Evolutionary conservation across 139 green algal genomes (phyloP).

Genomic region (Picochlorum sp.): DNA sequence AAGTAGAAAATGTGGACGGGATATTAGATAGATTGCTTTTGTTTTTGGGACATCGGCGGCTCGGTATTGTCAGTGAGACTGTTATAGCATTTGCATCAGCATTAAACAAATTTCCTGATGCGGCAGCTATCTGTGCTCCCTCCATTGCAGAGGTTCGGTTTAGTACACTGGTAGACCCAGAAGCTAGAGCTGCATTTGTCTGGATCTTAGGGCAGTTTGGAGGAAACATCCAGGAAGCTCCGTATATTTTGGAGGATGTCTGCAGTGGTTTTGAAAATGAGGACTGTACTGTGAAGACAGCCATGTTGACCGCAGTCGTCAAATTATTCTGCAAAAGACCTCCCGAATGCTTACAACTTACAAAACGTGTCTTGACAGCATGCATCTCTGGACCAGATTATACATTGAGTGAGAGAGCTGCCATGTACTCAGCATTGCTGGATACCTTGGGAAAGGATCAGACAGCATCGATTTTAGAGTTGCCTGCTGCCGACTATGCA

Average conservation of each 20-base stretch:
- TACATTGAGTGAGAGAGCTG: slow-evolving; percentile 81
- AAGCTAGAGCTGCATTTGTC: slow-evolving; percentile 70
- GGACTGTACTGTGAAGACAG: slow-evolving; percentile 50
- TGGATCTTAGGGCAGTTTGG: slow-evolving; percentile 91
- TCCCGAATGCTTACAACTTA: slow-evolving; percentile 61
- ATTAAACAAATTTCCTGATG: slow-evolving; percentile 69
- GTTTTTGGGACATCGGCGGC: slow-evolving; percentile 71
- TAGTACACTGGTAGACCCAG: slow-evolving; percentile 44
- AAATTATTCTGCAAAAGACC: slow-evolving; percentile 90
- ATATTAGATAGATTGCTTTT: slow-evolving; percentile 86
- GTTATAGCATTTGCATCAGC: slow-evolving; percentile 69
- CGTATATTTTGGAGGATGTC: slow-evolving; percentile 82
- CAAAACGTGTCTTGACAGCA: slow-evolving; percentile 49
- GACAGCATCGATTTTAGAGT: slow-evolving; percentile 44
- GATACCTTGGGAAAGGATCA: slow-evolving; percentile 5
- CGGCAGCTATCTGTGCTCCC: slow-evolving; percentile 44
- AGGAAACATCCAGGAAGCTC: slow-evolving; percentile 63
- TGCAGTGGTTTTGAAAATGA: slow-evolving; percentile 46
- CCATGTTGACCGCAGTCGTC: slow-evolving; percentile 64
- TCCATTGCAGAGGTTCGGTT: slow-evolving; percentile 26
- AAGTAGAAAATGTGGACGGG: slow-evolving; percentile 60
- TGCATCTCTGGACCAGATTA: slow-evolving; percentile 51
- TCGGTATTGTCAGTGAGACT: slow-evolving; percentile 44
- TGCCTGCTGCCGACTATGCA: slow-evolving; percentile 4
- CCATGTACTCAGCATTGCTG: slow-evolving; percentile 74